phyloP scores from a whole-genome alignment of 192 early-diverging fungal genomes.

The Linnemannia hyalina region DNA sequence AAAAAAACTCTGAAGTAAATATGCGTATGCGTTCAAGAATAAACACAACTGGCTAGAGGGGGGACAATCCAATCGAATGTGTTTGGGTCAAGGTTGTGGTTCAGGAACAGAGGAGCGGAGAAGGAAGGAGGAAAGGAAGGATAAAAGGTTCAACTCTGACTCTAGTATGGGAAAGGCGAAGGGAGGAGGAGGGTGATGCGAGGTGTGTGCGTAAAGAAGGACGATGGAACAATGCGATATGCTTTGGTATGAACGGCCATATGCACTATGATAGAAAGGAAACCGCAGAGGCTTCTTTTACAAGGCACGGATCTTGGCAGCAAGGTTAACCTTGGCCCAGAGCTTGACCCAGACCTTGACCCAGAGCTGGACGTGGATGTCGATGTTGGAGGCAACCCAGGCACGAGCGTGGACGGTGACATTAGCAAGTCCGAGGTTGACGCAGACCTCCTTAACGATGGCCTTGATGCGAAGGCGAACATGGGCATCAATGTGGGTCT shows the following conservation, averaged over 20 bases:
- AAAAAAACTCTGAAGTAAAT: background rate
- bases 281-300: conserved; percentile 14
- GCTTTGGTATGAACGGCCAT: background rate
- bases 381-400: conserved; percentile 36
- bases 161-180: background rate
- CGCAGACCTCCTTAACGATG: conserved; percentile 10
- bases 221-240: conserved; percentile 1
- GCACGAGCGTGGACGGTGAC: conserved; percentile 2
- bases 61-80: no score
- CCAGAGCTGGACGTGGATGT: conserved; percentile 23
- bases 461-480: conserved; percentile 35
- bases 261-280: background rate
- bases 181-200: background rate
- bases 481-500: conserved; percentile 25
- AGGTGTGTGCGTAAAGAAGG: background rate
- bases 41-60: no score
- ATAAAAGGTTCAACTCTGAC: conserved; percentile 11
- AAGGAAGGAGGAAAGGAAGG: background rate
- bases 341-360: conserved; percentile 31
- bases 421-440: conserved; percentile 25
- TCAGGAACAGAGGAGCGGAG: background rate
- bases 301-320: conserved; percentile 11
- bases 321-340: conserved; percentile 31
- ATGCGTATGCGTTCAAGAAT: no score
- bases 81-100: background rate